These are phyloP conservation scores for Pyronema omphalodes DNA, from an alignment of 495 filamentous ascomycete genomes.

Conservation along the genomic window DNA sequence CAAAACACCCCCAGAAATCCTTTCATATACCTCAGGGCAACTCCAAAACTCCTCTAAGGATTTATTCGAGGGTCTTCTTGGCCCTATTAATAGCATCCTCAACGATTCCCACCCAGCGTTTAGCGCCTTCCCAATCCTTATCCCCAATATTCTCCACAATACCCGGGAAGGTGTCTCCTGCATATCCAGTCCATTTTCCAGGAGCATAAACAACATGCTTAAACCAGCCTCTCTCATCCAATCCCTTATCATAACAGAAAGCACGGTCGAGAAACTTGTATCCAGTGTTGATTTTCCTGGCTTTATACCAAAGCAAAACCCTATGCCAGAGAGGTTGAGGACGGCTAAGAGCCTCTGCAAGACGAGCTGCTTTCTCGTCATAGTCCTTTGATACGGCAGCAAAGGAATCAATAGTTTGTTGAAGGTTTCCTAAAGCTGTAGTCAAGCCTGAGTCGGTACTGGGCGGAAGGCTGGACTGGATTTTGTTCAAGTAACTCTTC, in stretches of 20 bases:
- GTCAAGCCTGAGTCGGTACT: too few species aligned
- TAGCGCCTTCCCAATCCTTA: constrained; percentile 5
- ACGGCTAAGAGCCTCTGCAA: background rate
- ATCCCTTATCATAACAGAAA: constrained; percentile 12
- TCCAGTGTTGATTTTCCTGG: background rate
- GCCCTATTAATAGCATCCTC: background rate
- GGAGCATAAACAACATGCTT: constrained; percentile 23
- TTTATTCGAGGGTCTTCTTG: background rate
- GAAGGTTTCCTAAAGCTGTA: background rate
- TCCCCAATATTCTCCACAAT: constrained; percentile 13
- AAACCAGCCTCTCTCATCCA: constrained; percentile 17
- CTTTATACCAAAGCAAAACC: background rate
- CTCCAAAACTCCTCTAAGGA: background rate
- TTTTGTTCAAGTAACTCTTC: constrained; percentile 28
- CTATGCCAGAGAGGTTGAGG: background rate
- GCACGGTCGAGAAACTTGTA: constrained; percentile 16
- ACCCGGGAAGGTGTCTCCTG: constrained; percentile 18
- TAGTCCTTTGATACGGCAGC: constrained; percentile 35
- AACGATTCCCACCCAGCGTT: background rate
- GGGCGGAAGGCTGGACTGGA: background rate
- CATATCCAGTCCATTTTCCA: constrained; percentile 19
- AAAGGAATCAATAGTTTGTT: background rate
- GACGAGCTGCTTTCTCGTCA: constrained; percentile 23
- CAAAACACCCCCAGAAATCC: too few species aligned
- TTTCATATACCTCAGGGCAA: too few species aligned